Evolutionary conservation across 176 grass and related monocot genomes (phyloP).

Genomic region (Puccinellia tenuiflora): DNA sequence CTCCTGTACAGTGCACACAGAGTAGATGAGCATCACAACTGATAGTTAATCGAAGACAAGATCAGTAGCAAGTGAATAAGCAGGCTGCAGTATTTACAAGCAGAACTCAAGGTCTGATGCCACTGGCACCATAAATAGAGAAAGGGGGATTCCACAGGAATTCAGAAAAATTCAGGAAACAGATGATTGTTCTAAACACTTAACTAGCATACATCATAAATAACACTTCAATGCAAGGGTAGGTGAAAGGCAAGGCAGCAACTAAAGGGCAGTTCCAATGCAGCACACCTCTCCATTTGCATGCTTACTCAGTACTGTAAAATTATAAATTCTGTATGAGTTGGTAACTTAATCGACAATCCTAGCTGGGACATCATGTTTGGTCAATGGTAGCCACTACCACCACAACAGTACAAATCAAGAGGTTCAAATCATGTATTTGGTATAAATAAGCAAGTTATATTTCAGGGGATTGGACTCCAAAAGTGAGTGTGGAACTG

Average conservation of each 20-base stretch:
- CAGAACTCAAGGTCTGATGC: not conserved
- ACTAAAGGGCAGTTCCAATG: not conserved
- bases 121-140: not conserved
- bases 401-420: not conserved
- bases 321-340: not conserved
- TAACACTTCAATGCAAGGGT: not conserved
- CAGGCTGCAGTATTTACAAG: conserved; percentile 1
- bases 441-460: not conserved
- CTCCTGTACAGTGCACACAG: conserved; percentile 54
- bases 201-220: conserved; percentile 1
- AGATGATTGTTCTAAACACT: conserved; percentile 2
- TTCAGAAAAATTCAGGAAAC: not conserved
- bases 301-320: not conserved
- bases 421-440: not conserved
- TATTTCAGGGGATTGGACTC: not conserved
- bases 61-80: conserved; percentile 3
- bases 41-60: not conserved
- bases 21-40: conserved; percentile 14
- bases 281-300: not conserved
- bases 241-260: not conserved
- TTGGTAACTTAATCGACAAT: not conserved
- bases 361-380: not conserved
- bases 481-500: not conserved
- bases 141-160: not conserved
- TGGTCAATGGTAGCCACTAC: not conserved